phyloP scores from a whole-genome alignment of 2,329 filamentous ascomycete species.

The Monosporascus sp. region DNA sequence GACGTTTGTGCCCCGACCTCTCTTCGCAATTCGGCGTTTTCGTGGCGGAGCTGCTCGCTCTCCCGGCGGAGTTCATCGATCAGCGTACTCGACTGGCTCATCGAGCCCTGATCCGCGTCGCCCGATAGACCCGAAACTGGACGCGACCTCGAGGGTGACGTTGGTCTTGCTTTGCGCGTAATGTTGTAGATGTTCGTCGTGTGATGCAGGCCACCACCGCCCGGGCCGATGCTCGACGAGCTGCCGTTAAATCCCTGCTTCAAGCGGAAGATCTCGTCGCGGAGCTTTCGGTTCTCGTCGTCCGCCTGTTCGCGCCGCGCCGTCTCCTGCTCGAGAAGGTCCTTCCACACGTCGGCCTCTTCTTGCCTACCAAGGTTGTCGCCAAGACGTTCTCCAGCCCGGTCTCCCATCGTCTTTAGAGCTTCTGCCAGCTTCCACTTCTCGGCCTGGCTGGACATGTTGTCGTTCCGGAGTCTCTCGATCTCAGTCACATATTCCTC shows the following conservation, averaged over 20 bases:
- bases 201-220: slow-evolving; percentile 40
- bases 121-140: slow-evolving; percentile 46
- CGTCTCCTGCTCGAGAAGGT: slow-evolving; percentile 88
- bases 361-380: slow-evolving; percentile 50
- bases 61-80: slow-evolving; percentile 70
- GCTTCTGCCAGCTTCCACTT: slow-evolving; percentile 82
- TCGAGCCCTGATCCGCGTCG: slow-evolving; percentile 46
- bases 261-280: slow-evolving; percentile 77
- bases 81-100: slow-evolving; percentile 60
- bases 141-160: slow-evolving; percentile 41
- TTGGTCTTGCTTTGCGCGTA: slow-evolving; percentile 47
- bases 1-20: slow-evolving; percentile 95
- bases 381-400: slow-evolving; percentile 38
- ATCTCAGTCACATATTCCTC: slow-evolving; percentile 81
- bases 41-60: slow-evolving; percentile 75
- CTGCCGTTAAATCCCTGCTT: slow-evolving; percentile 49
- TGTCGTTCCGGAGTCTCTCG: slow-evolving; percentile 75
- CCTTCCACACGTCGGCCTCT: slow-evolving; percentile 85
- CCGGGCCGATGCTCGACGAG: slow-evolving; percentile 4
- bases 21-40: slow-evolving; percentile 86
- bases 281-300: slow-evolving; percentile 77
- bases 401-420: slow-evolving; percentile 52
- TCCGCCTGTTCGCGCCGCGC: slow-evolving; percentile 84
- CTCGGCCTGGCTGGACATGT: slow-evolving; percentile 73
- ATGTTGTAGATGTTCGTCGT: slow-evolving; percentile 65